These are phyloP conservation scores for Septoria petroselini DNA, from an alignment of 2,329 filamentous ascomycete species.

Conservation along the genomic window DNA sequence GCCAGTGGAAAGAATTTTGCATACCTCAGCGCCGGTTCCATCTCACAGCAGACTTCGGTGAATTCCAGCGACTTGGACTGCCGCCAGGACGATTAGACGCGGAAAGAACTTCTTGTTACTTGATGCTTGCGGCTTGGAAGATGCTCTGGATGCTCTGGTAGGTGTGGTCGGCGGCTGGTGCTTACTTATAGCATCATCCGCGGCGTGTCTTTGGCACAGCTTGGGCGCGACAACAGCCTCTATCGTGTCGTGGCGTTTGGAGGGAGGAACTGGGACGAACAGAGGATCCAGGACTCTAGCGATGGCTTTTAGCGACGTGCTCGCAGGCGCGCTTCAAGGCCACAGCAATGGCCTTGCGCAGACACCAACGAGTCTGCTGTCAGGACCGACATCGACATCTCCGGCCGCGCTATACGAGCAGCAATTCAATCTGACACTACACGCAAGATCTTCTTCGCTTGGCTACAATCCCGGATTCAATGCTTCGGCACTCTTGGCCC, in stretches of 20 bases:
- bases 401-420: background rate
- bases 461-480: conserved; percentile 24
- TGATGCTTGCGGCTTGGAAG: background rate
- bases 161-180: conserved; percentile 12
- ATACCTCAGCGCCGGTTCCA: conserved; percentile 19
- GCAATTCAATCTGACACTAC: background rate
- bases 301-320: conserved; percentile 4
- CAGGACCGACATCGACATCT: background rate
- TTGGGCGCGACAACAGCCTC: background rate
- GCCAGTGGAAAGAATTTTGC: conserved; percentile 12
- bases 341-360: background rate
- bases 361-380: background rate
- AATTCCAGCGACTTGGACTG: conserved; percentile 6
- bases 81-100: conserved; percentile 18
- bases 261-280: background rate
- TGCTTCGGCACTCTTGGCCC: conserved; percentile 21
- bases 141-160: conserved; percentile 17
- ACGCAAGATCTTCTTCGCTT: conserved; percentile 3
- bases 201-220: background rate
- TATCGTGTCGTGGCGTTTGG: background rate
- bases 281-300: background rate
- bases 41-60: conserved; percentile 10
- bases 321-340: background rate
- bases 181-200: conserved; percentile 14
- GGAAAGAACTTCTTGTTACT: background rate